phyloP scores from a whole-genome alignment of 139 green algal species.

The Chlorella ohadii region DNA sequence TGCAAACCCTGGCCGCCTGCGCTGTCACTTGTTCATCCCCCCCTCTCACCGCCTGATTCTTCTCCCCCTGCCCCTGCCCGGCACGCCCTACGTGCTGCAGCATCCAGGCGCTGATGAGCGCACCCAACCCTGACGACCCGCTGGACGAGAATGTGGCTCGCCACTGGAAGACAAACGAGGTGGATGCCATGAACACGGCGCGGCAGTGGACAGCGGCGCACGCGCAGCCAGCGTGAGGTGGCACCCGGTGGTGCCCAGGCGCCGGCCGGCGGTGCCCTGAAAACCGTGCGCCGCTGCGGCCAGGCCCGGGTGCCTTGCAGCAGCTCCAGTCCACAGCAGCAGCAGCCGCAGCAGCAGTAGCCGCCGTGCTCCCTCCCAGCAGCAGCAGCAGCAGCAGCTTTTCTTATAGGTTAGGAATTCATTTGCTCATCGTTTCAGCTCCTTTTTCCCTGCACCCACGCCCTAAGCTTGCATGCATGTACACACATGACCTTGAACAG shows the following conservation, averaged over 20 bases:
- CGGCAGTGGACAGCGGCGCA: conserved; percentile 38
- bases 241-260: neutral
- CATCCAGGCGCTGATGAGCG: conserved; percentile 97
- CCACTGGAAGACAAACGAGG: conserved; percentile 97
- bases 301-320: neutral
- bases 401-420: neutral
- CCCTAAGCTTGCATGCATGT: neutral
- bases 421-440: neutral
- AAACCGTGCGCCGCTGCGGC: neutral
- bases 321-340: neutral
- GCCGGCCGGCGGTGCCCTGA: neutral
- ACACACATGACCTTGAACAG: too few species aligned
- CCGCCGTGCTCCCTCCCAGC: neutral
- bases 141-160: conserved; percentile 96
- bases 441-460: neutral
- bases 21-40: too few species aligned
- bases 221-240: neutral
- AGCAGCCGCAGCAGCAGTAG: neutral
- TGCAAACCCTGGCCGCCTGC: too few species aligned
- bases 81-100: conserved; percentile 33
- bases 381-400: neutral
- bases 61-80: neutral
- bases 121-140: conserved; percentile 98
- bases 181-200: conserved; percentile 78
- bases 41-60: too few species aligned